Evolutionary conservation across 106 monocot genomes (phyloP).

Genomic region (Chionographis japonica): DNA sequence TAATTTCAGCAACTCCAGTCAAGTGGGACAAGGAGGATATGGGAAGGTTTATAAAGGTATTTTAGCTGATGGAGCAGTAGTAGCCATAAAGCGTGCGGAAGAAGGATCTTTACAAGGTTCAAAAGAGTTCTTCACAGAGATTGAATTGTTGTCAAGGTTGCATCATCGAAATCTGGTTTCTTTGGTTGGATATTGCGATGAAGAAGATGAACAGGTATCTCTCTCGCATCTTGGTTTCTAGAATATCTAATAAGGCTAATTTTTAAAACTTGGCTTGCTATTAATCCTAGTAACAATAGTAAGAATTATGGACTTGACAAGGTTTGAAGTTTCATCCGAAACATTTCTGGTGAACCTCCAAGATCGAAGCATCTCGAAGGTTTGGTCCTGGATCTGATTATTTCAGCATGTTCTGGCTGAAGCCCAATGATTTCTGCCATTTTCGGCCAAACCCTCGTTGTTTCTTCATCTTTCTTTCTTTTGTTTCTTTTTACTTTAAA

Average conservation of each 20-base stretch:
- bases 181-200: constrained; percentile 92
- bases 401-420: no score
- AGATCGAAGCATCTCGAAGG: no score
- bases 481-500: no score
- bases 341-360: no score
- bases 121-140: constrained; percentile 91
- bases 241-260: neutral
- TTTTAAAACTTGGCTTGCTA: no score
- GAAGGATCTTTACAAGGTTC: constrained; percentile 91
- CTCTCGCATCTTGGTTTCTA: neutral
- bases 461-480: no score
- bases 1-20: constrained; percentile 49
- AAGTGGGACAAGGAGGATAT: constrained; percentile 93
- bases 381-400: no score
- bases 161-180: constrained; percentile 94
- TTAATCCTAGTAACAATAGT: no score
- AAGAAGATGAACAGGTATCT: constrained; percentile 87
- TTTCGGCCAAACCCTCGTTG: no score
- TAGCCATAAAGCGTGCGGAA: constrained; percentile 89
- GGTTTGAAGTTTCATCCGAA: no score
- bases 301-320: no score
- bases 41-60: constrained; percentile 93
- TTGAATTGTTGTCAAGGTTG: constrained; percentile 86
- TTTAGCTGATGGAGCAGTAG: constrained; percentile 76
- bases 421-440: no score